Percentiles rank a stretch among this genome's conserved stretches.
Evolutionary conservation across 2,329 filamentous ascomycete genomes (phyloP).

Genomic region (Mariannaea elegans): DNA sequence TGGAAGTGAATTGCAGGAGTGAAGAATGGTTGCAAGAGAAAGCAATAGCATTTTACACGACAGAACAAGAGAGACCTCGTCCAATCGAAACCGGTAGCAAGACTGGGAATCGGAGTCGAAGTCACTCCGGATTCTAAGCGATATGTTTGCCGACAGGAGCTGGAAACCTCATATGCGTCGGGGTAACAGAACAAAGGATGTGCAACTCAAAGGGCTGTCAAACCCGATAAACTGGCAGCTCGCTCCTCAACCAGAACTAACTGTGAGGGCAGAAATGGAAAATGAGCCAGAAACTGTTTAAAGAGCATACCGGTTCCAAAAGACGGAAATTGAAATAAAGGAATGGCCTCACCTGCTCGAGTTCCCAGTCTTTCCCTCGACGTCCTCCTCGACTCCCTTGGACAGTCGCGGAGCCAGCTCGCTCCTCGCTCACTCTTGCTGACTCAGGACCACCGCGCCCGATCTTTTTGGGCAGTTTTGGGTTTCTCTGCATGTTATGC

Average conservation of each 20-base stretch:
- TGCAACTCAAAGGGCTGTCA: too few species aligned
- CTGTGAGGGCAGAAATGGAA: neutral
- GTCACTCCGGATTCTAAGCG: neutral
- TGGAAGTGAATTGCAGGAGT: conserved; percentile 19
- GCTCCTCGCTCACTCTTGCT: conserved; percentile 80
- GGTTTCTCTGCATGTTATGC: conserved; percentile 60
- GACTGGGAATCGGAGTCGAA: neutral
- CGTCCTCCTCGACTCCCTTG: conserved; percentile 74
- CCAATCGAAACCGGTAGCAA: neutral
- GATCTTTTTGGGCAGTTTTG: conserved; percentile 63
- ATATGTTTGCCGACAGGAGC: neutral
- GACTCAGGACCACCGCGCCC: conserved; percentile 54
- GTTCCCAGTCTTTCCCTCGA: conserved; percentile 80
- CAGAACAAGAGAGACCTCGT: conserved; percentile 13
- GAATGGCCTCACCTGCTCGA: conserved; percentile 73
- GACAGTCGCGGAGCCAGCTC: conserved; percentile 66
- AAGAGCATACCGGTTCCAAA: neutral
- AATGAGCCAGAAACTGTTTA: neutral
- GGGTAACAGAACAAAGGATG: neutral
- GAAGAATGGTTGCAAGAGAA: conserved; percentile 13
- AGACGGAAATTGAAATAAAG: neutral
- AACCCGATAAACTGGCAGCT: too few species aligned
- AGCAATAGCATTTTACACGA: conserved; percentile 3
- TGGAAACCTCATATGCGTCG: neutral
- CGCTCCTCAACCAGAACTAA: too few species aligned